Conservation (phyloP, 2,329 filamentous ascomycete species). For the Onygenales sp. region DNA sequence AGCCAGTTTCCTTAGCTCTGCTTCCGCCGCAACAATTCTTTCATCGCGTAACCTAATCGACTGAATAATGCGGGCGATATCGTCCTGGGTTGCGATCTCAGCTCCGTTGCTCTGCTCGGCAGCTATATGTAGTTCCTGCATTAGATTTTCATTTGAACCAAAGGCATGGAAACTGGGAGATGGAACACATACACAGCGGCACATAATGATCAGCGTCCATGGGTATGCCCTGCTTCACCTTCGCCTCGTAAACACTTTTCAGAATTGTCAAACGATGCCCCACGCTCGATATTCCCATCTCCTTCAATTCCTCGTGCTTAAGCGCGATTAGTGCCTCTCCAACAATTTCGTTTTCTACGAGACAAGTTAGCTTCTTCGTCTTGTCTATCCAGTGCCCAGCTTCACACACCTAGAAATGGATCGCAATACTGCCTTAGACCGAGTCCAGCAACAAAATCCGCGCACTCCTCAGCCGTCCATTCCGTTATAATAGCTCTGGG, state of each 20-base stretch:
- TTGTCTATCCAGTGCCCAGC: background rate
- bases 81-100: slow-evolving; percentile 79
- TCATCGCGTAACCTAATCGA: slow-evolving; percentile 85
- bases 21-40: slow-evolving; percentile 72
- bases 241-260: slow-evolving; percentile 93
- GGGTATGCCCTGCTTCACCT: slow-evolving; percentile 84
- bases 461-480: slow-evolving; percentile 73
- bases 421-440: slow-evolving; percentile 76
- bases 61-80: slow-evolving; percentile 83
- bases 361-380: slow-evolving; percentile 6
- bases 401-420: slow-evolving; percentile 64
- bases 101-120: slow-evolving; percentile 83
- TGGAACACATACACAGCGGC: slow-evolving; percentile 62
- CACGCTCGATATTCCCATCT: slow-evolving; percentile 86
- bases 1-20: slow-evolving; percentile 70
- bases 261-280: slow-evolving; percentile 91
- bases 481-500: slow-evolving; percentile 49
- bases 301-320: slow-evolving; percentile 86
- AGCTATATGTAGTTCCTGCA: slow-evolving; percentile 44
- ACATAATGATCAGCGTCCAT: slow-evolving; percentile 91
- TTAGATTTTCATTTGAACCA: slow-evolving; percentile 3
- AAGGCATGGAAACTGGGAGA: slow-evolving; percentile 5
- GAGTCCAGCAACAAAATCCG: slow-evolving; percentile 74
- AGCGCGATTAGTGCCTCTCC: slow-evolving; percentile 84
- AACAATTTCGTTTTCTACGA: slow-evolving; percentile 79